Base-by-base conservation (phyloP, 768 basidiomycete species). In the Tephrocybe rancida region DNA sequence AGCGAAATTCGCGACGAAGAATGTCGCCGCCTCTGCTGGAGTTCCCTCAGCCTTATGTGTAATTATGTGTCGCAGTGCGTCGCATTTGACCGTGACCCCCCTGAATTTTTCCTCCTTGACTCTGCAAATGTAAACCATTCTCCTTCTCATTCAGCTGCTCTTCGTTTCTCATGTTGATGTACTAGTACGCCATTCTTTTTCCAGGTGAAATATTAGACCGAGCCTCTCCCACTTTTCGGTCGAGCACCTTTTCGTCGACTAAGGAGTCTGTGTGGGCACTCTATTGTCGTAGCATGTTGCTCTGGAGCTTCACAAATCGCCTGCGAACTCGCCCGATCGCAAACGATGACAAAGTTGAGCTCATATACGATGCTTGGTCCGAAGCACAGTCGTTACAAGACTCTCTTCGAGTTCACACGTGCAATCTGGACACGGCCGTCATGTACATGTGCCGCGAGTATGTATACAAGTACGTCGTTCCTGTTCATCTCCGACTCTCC, bases 201-300 rank as follows among this genome's bases (percentile, higher is more conserved):
- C 90, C 90, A 1, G 89, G 88, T 1, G 90, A 92, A 67, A 77
- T 80, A 6, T 70, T 78, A 38, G 82, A 85, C 61, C 81, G 82
- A 46, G 63, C 69, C 18, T 72, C 80, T 5, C 70, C 67, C 18
- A 61, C 63, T 29, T 75, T 73, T 51, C 68, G 71, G 37, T 69
- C 73, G 21, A 70, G 70, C 48, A 72, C 75, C 50, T 69, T 71
- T 27, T 77, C 76, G 29, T 85, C 85, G 16, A 78, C 85, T 14
- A 92, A 90, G 64, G 87, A 92, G 56, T 85, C 86, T 14, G 78
- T 92, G 1, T 92, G 90, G 90, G 90, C 88, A 0, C 72, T 92
- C 24, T 90, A 90, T 61, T 90, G 88, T 68, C 84, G 90, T 29
- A 84, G 83, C 64, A 88, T 92, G 86, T 77, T 92, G 9, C 73